These are phyloP conservation scores for Phytophthora colocasiae DNA, from an alignment of 352 stramenopile species.

Conservation along the genomic window DNA sequence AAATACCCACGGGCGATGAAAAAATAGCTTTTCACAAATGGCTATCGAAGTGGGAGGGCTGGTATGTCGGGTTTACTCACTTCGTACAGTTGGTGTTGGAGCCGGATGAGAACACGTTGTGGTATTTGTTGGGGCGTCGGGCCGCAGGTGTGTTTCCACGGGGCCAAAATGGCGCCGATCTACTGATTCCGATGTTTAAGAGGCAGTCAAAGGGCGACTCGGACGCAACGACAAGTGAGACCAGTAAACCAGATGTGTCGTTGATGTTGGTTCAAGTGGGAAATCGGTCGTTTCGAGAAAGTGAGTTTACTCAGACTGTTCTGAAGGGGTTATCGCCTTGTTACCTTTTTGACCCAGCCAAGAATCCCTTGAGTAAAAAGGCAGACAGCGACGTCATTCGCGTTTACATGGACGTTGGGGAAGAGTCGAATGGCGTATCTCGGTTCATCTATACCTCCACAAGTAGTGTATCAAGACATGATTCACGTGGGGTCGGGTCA, in stretches of 20 bases:
- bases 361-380: too few relatives aligned
- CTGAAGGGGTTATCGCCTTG: too few relatives aligned
- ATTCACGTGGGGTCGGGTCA: too few relatives aligned
- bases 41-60: conserved; percentile 20
- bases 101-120: conserved; percentile 24
- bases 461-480: too few relatives aligned
- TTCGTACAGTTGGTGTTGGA: conserved; percentile 32
- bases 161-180: conserved; percentile 10
- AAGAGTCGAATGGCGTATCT: too few relatives aligned
- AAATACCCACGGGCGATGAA: background rate
- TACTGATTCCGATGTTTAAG: conserved; percentile 21
- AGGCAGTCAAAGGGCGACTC: background rate
- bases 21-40: conserved; percentile 1
- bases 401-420: too few relatives aligned
- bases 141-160: conserved; percentile 25
- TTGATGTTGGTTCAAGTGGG: conserved; percentile 19
- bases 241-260: background rate
- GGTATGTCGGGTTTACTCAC: conserved; percentile 39
- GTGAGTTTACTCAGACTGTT: too few relatives aligned
- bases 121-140: conserved; percentile 33
- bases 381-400: too few relatives aligned
- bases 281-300: too few relatives aligned
- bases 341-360: too few relatives aligned
- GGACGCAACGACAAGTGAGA: too few relatives aligned
- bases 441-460: too few relatives aligned